These are phyloP conservation scores for Acanthamoeba culbertsoni DNA, from an alignment of 208 protist genomes.

Conservation along the genomic window DNA sequence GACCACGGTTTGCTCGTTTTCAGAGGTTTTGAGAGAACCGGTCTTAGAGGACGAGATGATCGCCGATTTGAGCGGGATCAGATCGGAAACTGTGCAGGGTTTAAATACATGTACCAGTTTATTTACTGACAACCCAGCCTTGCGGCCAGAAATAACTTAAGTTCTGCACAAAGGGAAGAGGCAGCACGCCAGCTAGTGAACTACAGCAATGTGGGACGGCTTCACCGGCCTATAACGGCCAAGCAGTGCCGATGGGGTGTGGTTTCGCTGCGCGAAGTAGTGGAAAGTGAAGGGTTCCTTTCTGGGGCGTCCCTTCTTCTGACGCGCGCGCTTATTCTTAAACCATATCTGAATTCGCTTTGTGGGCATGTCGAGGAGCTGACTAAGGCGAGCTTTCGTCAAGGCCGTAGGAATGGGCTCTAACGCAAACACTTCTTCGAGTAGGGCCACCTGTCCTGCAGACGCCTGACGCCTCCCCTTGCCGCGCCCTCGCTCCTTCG, in stretches of 20 bases:
- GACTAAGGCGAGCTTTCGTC: not conserved
- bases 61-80: too few species aligned
- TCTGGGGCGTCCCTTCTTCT: conserved; percentile 28
- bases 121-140: too few species aligned
- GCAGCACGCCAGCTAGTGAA: too few species aligned
- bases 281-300: conserved; percentile 50
- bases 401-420: conserved; percentile 13
- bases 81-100: too few species aligned
- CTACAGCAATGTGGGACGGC: too few species aligned
- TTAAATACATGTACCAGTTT: too few species aligned
- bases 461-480: conserved; percentile 1
- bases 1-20: too few species aligned
- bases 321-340: conserved; percentile 35
- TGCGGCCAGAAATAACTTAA: too few species aligned
- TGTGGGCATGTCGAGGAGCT: conserved; percentile 33
- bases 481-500: not conserved
- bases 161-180: too few species aligned
- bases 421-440: conserved; percentile 33
- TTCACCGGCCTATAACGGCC: not conserved
- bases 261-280: not conserved
- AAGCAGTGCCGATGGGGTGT: not conserved
- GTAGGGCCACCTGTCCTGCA: not conserved
- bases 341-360: conserved; percentile 47
- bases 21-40: too few species aligned
- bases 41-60: too few species aligned